These are phyloP conservation scores for Ambispora gerdemannii DNA, from an alignment of 192 early-diverging fungal genomes.

Conservation along the genomic window DNA sequence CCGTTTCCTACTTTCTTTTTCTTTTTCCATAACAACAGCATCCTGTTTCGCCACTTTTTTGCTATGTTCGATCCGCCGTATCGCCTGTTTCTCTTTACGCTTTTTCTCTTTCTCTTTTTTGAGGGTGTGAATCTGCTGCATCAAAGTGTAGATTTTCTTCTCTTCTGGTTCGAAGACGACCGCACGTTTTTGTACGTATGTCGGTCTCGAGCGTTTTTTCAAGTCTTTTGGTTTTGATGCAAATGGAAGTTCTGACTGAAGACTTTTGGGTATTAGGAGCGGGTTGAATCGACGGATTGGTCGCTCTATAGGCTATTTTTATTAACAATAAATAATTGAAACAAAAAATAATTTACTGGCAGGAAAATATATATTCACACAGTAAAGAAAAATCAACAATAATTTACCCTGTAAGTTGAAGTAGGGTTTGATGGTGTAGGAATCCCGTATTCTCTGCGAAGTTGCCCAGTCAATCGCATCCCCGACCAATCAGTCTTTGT, in stretches of 20 bases:
- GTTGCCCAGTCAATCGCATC: slow-evolving; percentile 84
- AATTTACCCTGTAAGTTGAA: slow-evolving; percentile 76
- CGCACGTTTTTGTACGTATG: slow-evolving; percentile 65
- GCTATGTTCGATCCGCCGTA: slow-evolving; percentile 49
- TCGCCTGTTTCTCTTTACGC: slow-evolving; percentile 60
- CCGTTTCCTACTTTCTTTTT: slow-evolving; percentile 63
- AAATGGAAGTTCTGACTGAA: slow-evolving; percentile 84
- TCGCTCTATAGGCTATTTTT: slow-evolving; percentile 65
- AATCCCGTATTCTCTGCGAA: slow-evolving; percentile 67
- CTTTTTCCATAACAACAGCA: slow-evolving; percentile 44
- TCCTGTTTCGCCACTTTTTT: slow-evolving; percentile 57
- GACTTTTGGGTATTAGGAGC: slow-evolving; percentile 73
- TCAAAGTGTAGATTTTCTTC: slow-evolving; percentile 76
- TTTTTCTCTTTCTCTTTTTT: slow-evolving; percentile 83
- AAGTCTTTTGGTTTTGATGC: slow-evolving; percentile 80
- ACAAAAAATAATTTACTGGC: neutral
- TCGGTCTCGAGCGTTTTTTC: slow-evolving; percentile 48
- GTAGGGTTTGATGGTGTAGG: slow-evolving; percentile 72
- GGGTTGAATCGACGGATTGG: slow-evolving; percentile 75
- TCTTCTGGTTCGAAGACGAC: slow-evolving; percentile 91
- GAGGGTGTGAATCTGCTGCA: slow-evolving; percentile 84
- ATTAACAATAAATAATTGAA: neutral
- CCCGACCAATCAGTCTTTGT: slow-evolving; percentile 79
- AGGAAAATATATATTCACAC: neutral
- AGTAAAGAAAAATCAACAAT: neutral